phyloP scores from a whole-genome alignment of 169 alveolate species.

The Plasmodium vivax region DNA sequence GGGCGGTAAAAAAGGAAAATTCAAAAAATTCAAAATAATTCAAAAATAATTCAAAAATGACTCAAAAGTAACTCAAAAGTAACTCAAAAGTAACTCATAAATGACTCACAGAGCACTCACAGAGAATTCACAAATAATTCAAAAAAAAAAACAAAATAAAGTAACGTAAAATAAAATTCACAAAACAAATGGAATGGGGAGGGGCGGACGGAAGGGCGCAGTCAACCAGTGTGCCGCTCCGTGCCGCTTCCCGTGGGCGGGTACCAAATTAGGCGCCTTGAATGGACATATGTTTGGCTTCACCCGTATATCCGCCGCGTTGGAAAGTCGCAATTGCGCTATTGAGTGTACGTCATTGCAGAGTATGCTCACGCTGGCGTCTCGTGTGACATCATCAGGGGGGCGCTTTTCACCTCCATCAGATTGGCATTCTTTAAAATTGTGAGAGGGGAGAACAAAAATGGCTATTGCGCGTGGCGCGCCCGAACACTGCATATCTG shows the following conservation, averaged over 20 bases:
- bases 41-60: not conserved
- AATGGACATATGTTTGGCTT: not conserved
- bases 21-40: no score
- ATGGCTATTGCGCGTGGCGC: not conserved
- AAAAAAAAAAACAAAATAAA: no score
- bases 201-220: not conserved
- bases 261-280: not conserved
- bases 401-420: not conserved
- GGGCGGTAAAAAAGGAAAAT: not conserved
- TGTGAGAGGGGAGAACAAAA: not conserved
- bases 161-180: not conserved
- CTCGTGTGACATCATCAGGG: not conserved
- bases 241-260: not conserved
- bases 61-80: no score
- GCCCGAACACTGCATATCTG: not conserved
- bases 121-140: not conserved
- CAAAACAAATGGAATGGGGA: not conserved
- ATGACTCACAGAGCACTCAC: no score
- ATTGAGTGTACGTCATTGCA: not conserved
- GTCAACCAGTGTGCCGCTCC: not conserved
- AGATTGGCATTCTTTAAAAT: not conserved
- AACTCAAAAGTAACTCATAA: no score
- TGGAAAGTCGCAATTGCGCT: not conserved
- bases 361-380: not conserved
- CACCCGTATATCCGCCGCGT: not conserved